Evolutionary conservation across 1,139 yeast species (phyloP).

Genomic region (Pichia sp.): DNA sequence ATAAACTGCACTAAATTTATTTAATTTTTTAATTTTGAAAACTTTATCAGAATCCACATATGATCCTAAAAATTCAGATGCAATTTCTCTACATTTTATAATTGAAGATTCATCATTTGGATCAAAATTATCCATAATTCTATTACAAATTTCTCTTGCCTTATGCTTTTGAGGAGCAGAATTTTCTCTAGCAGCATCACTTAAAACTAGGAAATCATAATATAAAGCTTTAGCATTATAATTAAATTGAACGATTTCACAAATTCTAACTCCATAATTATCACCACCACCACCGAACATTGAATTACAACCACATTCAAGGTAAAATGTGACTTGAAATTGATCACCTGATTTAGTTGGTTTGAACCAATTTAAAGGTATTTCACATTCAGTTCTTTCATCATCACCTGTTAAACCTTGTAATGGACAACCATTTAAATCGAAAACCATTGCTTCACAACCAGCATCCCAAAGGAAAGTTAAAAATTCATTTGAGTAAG

Average conservation of each 20-base stretch:
- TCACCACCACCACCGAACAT: slow-evolving; percentile 75
- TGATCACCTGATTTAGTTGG: slow-evolving; percentile 17
- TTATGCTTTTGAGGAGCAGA: slow-evolving; percentile 79
- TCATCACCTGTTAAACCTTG: slow-evolving; percentile 87
- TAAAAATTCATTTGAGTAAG: slow-evolving; percentile 43
- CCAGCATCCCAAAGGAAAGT: slow-evolving; percentile 69
- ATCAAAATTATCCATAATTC: slow-evolving; percentile 79
- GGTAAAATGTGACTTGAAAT: slow-evolving; percentile 48
- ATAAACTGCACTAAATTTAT: slow-evolving; percentile 44
- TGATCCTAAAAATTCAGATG: slow-evolving; percentile 56
- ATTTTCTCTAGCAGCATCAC: slow-evolving; percentile 87
- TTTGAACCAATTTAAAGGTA: slow-evolving; percentile 48
- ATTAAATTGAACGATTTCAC: slow-evolving; percentile 79
- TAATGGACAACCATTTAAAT: slow-evolving; percentile 55
- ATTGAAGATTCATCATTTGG: slow-evolving; percentile 39
- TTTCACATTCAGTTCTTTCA: slow-evolving; percentile 65
- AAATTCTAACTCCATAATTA: slow-evolving; percentile 52
- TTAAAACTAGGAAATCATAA: slow-evolving; percentile 80
- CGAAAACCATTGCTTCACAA: slow-evolving; percentile 78
- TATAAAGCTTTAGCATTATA: slow-evolving; percentile 68
- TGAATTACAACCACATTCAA: slow-evolving; percentile 90
- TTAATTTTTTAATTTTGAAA: slow-evolving; percentile 33
- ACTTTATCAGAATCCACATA: slow-evolving; percentile 61
- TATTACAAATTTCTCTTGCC: slow-evolving; percentile 70
- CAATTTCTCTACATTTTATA: slow-evolving; percentile 57